Base-by-base conservation (phyloP, 495 filamentous ascomycete genomes). In the Xylaria cubensis region DNA sequence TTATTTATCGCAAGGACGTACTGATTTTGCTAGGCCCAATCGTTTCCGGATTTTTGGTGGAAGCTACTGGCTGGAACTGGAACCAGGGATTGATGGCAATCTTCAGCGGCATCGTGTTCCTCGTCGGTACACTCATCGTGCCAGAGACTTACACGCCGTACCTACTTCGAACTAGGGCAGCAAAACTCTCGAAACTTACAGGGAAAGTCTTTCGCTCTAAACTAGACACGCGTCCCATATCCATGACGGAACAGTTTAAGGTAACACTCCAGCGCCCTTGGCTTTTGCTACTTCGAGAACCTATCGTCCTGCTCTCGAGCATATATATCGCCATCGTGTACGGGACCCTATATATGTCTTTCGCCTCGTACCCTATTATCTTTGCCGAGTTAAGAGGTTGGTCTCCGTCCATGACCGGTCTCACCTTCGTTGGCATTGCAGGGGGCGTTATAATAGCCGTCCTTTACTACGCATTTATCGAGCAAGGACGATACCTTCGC, bases 301-400 rank as follows among this genome's bases (percentile, higher is more conserved):
- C 93, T 26, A 97, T 98, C 86, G 91, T 93, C 58, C 79, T 94
- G 58, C 87, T 92, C 59, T 86, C 93, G 8, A 94, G 92, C 74
- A 82, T 94, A 15, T 93, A 94, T 75, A 77, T 92, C 39, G 92
- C 94, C 24, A 88, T 97, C 65, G 79, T 97, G 48, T 87, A 97
- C 73, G 95, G 94, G 48, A 93, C 94, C 13, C 81, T 97, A 1
- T 97, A 98, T 79, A 86, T 97, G 39, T 92, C 96, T 79, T 97
- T 98, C 78, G 93, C 92, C 34, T 94, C 94, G 4, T 97, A 97
- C 81, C 90, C 93, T 51, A 85, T 97, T 69, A 91, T 97, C 48
- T 98, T 94, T 81, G 9, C 41, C 41, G 41, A 51, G 48, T 15
- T 19, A 34, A 9, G 48, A n/a, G 48, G 48, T 78, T 88, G 68